These are phyloP conservation scores for Viridothelium virens DNA, from an alignment of 495 filamentous ascomycete species.

Conservation along the genomic window DNA sequence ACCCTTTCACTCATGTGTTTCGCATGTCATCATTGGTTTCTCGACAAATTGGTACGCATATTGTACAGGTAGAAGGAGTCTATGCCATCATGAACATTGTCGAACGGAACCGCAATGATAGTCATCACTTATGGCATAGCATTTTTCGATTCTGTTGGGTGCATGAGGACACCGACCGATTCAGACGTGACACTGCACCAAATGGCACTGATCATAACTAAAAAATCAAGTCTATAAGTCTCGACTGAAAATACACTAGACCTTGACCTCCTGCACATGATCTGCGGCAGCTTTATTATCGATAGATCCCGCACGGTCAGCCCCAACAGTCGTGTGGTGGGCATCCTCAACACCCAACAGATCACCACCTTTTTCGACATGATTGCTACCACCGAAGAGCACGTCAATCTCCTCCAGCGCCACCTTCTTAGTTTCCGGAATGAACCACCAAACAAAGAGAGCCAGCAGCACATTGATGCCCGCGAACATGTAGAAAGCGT, in stretches of 20 bases:
- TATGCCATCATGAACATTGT: too few relatives aligned
- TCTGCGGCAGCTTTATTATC: constrained; percentile 1
- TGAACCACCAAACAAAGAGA: constrained; percentile 64
- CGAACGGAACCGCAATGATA: too few relatives aligned
- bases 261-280: constrained; percentile 3
- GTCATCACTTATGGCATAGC: too few relatives aligned
- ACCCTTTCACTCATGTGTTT: too few relatives aligned
- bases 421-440: constrained; percentile 67
- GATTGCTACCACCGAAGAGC: constrained; percentile 52
- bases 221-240: too few relatives aligned
- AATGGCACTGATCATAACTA: too few relatives aligned
- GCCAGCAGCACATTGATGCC: constrained; percentile 52
- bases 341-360: constrained; percentile 6
- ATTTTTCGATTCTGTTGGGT: too few relatives aligned
- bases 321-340: neutral
- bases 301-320: neutral
- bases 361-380: constrained; percentile 45
- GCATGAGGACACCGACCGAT: too few relatives aligned
- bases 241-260: neutral
- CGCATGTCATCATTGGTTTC: too few relatives aligned
- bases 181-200: too few relatives aligned
- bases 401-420: constrained; percentile 58
- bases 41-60: too few relatives aligned
- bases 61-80: too few relatives aligned
- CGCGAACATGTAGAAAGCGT: constrained; percentile 46